Evolutionary conservation across 495 filamentous ascomycete species (phyloP).

Genomic region (Annulohypoxylon maeteangense): DNA sequence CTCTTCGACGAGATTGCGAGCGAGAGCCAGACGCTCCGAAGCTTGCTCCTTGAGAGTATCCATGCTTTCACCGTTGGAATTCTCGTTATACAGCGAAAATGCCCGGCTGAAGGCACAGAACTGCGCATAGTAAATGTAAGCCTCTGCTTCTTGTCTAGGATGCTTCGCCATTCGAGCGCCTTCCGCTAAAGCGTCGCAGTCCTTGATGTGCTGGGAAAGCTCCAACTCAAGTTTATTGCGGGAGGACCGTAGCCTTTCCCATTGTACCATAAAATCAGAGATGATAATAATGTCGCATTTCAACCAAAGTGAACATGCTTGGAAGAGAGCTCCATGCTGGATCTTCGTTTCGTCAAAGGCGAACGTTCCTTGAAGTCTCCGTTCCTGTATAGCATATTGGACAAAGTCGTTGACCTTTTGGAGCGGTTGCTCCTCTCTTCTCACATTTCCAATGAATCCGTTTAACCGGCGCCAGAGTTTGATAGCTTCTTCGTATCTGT

Average conservation of each 20-base stretch:
- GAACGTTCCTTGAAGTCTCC: constrained; percentile 52
- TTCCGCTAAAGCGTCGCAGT: constrained; percentile 48
- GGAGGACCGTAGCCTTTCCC: constrained; percentile 11
- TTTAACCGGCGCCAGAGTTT: constrained; percentile 55
- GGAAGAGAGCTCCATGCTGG: constrained; percentile 60
- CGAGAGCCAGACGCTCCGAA: constrained; percentile 18
- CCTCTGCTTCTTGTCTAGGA: constrained; percentile 49
- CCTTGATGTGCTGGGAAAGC: constrained; percentile 51
- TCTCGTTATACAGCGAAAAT: background rate
- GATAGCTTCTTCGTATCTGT: constrained; percentile 55
- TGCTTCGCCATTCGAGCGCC: constrained; percentile 36
- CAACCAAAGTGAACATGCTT: constrained; percentile 62
- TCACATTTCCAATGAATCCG: constrained; percentile 57
- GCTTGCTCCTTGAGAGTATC: constrained; percentile 30
- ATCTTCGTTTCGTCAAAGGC: constrained; percentile 57
- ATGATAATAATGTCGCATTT: constrained; percentile 67
- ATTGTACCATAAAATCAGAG: constrained; percentile 62
- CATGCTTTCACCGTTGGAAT: background rate
- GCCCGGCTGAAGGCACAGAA: constrained; percentile 44
- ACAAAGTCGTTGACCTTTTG: constrained; percentile 65
- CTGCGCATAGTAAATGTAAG: constrained; percentile 48
- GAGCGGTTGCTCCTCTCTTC: constrained; percentile 69
- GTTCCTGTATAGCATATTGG: constrained; percentile 57
- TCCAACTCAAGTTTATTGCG: constrained; percentile 47
- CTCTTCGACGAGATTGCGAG: constrained; percentile 30